These are phyloP conservation scores for Hypoxylon sp. DNA, from an alignment of 2,329 filamentous ascomycete species.

Conservation along the genomic window DNA sequence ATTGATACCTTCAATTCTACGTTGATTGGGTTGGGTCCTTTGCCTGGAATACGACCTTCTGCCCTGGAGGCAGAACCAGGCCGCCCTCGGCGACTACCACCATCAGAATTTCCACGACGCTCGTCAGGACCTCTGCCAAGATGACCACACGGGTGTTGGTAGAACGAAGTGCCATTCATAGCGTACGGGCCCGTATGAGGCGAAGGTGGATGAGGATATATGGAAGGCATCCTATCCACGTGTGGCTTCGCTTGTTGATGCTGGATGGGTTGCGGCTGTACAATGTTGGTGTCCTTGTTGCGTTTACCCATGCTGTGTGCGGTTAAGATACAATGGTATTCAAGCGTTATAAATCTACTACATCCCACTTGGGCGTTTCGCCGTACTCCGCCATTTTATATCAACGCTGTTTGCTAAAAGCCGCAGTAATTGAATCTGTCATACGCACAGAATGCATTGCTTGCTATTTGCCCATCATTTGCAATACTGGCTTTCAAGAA, in stretches of 20 bases:
- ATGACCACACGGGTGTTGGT: conserved; percentile 27
- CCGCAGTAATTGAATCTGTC: background rate
- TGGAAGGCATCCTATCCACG: background rate
- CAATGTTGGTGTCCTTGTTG: conserved; percentile 7
- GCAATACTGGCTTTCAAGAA: conserved; percentile 8
- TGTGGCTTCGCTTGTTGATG: conserved; percentile 15
- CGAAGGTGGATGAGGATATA: conserved; percentile 9
- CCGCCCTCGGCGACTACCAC: background rate
- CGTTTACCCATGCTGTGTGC: conserved; percentile 1
- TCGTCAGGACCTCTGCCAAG: conserved; percentile 13
- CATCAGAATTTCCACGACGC: conserved; percentile 1
- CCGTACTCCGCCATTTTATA: conserved; percentile 15
- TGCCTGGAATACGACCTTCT: background rate
- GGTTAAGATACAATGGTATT: background rate
- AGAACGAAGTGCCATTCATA: conserved; percentile 18
- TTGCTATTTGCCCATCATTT: conserved; percentile 21
- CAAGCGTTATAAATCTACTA: background rate
- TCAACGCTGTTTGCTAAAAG: conserved; percentile 21
- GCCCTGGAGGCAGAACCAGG: background rate
- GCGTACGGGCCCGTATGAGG: conserved; percentile 18
- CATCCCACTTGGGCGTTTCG: background rate
- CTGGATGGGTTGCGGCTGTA: background rate
- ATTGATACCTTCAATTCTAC: conserved; percentile 49
- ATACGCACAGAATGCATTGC: conserved; percentile 13
- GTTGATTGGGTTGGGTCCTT: conserved; percentile 24